Base-by-base conservation (phyloP, 225 moss, liverwort and hornwort species). In the Bryum argenteum region DNA sequence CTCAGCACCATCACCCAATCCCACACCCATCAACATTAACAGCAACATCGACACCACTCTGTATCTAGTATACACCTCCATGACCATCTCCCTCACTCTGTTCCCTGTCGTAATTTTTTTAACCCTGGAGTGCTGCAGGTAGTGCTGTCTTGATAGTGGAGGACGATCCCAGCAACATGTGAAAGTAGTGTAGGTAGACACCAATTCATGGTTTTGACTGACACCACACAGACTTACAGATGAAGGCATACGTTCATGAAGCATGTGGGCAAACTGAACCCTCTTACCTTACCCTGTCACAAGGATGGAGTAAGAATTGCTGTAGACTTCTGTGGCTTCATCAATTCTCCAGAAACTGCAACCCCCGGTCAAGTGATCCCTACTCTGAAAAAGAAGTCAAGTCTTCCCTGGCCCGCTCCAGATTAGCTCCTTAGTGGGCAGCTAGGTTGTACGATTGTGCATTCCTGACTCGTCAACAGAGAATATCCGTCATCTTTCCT, bases 51-150 rank as follows among this genome's bases (percentile, higher is more conserved):
- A 9, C 15, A 50, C 15, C 48, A 59, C 19, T 16, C 70, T 13
- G 14, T 59, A 20, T 60, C 50, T 61, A 37, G 1, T 50, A 38
- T 71, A 48, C 16, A 39, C 21, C 37, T 37, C 71, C 71, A 61
- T 61, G 16, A 39, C 24, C 23, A 10, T 11, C 23, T 21, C 47
- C 8, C 2, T 41, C 10, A 16, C 40, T 68, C 41, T 22, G 10
- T 37, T 41, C 13, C 11, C 40, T 55, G 6, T 9, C 20, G 21
- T 38, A 54, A 40, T 1, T 22, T 22, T 7, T 16, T 22, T 6
- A 10, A 10, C 16, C 16, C 14, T 16, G 16, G 15, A 48, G 48
- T 17, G 16, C 48, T 17, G 5, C 16, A 15, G 17, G 17, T 48
- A 16, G 6, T 17, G 48, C 48, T 48, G 48, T 16, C 48, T 48